Evolutionary conservation across 208 protist species (phyloP).

Genomic region (Trypanosoma vivax): DNA sequence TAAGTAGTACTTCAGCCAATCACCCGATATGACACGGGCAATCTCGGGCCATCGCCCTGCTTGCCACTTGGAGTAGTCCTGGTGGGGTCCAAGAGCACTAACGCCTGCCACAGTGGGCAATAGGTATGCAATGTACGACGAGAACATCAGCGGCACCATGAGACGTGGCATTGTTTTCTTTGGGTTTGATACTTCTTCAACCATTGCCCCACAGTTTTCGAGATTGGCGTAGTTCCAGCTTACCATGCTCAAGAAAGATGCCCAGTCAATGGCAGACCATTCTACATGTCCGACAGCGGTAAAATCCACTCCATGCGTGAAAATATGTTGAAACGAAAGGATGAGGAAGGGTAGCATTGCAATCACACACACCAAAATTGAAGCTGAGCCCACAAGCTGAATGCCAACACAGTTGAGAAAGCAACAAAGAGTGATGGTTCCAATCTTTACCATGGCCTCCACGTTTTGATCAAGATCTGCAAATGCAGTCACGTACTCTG

Average conservation of each 20-base stretch:
- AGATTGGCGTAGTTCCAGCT: constrained; percentile 88
- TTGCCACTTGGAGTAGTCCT: constrained; percentile 61
- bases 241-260: constrained; percentile 73
- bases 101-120: constrained; percentile 75
- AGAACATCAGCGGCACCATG: constrained; percentile 69
- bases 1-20: constrained; percentile 75
- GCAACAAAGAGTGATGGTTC: constrained; percentile 51
- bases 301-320: constrained; percentile 55
- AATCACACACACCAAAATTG: constrained; percentile 52
- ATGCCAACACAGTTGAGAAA: constrained; percentile 67
- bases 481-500: constrained; percentile 59
- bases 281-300: constrained; percentile 54
- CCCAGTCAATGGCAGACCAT: constrained; percentile 48
- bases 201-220: constrained; percentile 73
- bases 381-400: constrained; percentile 63
- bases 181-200: constrained; percentile 74
- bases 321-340: constrained; percentile 62
- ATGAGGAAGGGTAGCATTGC: constrained; percentile 64
- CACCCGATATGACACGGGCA: constrained; percentile 41
- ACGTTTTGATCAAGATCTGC: constrained; percentile 24
- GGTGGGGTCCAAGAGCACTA: constrained; percentile 52
- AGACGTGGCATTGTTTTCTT: constrained; percentile 34
- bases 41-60: constrained; percentile 78
- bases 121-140: constrained; percentile 72
- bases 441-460: constrained; percentile 55